Base-by-base conservation (phyloP, 1,284 basidiomycete species). In the Trichosporon sp. region DNA sequence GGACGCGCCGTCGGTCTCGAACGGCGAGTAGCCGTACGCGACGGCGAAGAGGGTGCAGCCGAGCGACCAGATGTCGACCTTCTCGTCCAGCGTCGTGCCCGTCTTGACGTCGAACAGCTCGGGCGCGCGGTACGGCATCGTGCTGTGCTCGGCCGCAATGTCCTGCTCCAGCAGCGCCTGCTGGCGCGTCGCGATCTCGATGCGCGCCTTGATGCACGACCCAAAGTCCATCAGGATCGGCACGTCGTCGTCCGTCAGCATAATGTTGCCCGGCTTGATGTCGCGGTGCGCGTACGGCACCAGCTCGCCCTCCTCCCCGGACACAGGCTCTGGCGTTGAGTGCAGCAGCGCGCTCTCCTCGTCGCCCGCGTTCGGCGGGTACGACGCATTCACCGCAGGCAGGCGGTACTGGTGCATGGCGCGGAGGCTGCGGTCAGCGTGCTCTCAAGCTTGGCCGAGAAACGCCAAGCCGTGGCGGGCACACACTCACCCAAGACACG, bases 201-300 rank as follows among this genome's bases (percentile, higher is more conserved):
- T 81, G 23, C 81, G 76, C 1, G 82, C 81, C 71, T 83, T 83
- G 65, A 80, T 80, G 2, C 80, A 89, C 72, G 93, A 96, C 15
- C 96, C 96, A 83, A 99, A 96, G 84, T 99, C 96, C 96, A 99
- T 99, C 18, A 99, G 87, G 73, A 99, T 92, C 0, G 95, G 92
- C 12, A 89, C 88, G 5, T 92, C 93, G 70, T 97, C 92, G 77
- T 98, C 95, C 6, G 93, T 87, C 68, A 99, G 88, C 95, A 99
- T 99, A 69, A 99, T 88, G 80, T 99, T 99, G 42, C 91, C 95
- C 47, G 96, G 97, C 84, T 99, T 99, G 77, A 99, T 86, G 84
- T 99, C 96, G 70, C 97, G 87, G 84, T 99, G 97, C 0, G 96
- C 95, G 80, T 97, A 99, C 0, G 97, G 94, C 6, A 94, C 87